Evolutionary conservation across 257 asterid genomes (phyloP).

Genomic region (Solanum neorickii): DNA sequence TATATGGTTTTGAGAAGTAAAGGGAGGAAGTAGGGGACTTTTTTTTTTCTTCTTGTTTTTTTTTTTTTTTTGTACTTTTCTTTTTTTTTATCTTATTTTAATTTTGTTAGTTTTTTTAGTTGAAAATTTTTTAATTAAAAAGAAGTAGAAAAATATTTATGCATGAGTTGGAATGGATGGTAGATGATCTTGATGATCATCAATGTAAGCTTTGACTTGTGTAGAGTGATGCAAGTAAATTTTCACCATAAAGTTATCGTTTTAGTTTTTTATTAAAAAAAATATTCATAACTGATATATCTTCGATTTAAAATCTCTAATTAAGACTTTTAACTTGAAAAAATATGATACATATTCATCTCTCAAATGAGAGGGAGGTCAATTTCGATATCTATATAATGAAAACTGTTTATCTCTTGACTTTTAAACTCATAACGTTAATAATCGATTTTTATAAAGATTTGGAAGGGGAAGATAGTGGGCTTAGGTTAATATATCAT

Average conservation of each 20-base stretch:
- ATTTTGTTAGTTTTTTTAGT: neutral
- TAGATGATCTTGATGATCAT: slow-evolving; percentile 14
- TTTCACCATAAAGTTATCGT: neutral
- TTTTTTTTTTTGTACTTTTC: slow-evolving; percentile 18
- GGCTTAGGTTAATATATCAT: slow-evolving; percentile 43
- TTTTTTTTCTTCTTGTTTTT: slow-evolving; percentile 1
- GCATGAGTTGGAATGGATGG: slow-evolving; percentile 29
- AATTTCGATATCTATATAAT: neutral
- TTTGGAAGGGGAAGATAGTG: slow-evolving; percentile 1
- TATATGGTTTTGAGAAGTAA: slow-evolving; percentile 14
- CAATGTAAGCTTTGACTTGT: slow-evolving; percentile 21
- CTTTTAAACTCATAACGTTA: neutral
- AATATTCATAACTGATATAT: neutral
- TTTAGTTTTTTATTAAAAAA: neutral
- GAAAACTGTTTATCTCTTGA: neutral
- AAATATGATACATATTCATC: fast-evolving
- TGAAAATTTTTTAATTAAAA: neutral
- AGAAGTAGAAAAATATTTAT: slow-evolving; percentile 25
- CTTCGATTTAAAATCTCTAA: neutral
- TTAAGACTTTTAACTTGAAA: too few species aligned
- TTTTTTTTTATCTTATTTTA: slow-evolving; percentile 1
- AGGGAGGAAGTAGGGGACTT: slow-evolving; percentile 12
- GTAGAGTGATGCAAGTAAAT: slow-evolving; percentile 8
- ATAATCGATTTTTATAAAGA: neutral
- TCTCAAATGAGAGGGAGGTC: neutral